Percentiles rank a stretch among this genome's conserved stretches.
Conservation (phyloP, 306 rosid genomes). For the Begonia masoniana region DNA sequence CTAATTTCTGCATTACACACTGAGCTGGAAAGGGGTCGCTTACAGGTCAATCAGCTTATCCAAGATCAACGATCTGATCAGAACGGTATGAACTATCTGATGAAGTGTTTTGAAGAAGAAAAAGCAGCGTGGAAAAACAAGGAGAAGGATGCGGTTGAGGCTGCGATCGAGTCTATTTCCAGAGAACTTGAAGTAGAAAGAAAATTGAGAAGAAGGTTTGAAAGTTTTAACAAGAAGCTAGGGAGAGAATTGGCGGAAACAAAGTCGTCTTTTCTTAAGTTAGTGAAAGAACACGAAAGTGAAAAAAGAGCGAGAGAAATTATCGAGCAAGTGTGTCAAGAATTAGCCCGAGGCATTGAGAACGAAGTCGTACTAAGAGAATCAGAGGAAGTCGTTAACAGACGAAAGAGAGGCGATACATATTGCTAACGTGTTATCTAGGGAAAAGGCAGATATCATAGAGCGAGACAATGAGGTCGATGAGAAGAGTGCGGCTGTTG, state of each 20-base stretch:
- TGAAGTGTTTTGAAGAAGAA: conserved; percentile 92
- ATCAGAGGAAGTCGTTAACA: conserved; percentile 25
- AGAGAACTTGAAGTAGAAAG: conserved; percentile 89
- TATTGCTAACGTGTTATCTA: no score
- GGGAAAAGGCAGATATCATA: conserved; percentile 21
- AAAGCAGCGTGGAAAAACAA: conserved; percentile 84
- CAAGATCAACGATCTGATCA: conserved; percentile 83
- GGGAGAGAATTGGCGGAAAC: conserved; percentile 92
- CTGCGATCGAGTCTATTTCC: conserved; percentile 88
- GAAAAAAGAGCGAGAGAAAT: conserved; percentile 95
- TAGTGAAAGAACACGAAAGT: conserved; percentile 75
- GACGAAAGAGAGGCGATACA: no score
- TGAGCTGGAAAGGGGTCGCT: conserved; percentile 90
- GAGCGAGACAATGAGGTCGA: conserved; percentile 65
- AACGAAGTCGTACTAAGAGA: conserved; percentile 67
- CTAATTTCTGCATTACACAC: conserved; percentile 80
- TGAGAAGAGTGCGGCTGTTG: conserved; percentile 75
- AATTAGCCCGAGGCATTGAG: conserved; percentile 56
- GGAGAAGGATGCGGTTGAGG: conserved; percentile 79
- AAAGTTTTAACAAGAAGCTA: conserved; percentile 90
- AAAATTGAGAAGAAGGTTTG: conserved; percentile 71
- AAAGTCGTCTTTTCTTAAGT: conserved; percentile 66
- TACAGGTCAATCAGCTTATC: conserved; percentile 82
- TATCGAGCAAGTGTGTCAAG: conserved; percentile 72
- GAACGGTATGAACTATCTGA: conserved; percentile 63